Base-by-base conservation (phyloP, 331 rosid species). In the Quercus phellos region DNA sequence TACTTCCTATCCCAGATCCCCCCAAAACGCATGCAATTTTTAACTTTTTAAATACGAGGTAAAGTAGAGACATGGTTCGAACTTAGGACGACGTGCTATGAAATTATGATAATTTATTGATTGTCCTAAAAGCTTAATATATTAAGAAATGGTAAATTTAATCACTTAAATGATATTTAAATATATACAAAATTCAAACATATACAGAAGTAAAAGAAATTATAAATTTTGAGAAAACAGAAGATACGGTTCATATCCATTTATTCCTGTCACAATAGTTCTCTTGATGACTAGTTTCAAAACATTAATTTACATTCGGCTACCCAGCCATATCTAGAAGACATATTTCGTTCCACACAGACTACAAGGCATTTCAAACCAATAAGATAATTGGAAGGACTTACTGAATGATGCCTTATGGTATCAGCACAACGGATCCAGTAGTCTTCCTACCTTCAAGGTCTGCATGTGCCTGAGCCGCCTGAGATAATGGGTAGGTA, bases 341-440 rank as follows among this genome's bases (percentile, higher is more conserved):
- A 27, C 38, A 4, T 26, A 27, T 2, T 27, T 61, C 19, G 27
- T 61, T 27, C 9, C 68, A 61, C 38, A 60, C 67, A 26, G 4
- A 60, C 38, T 14, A 58, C 17, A 5, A 61, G 38, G 68, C n/a
- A 27, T 27, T 61, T 61, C 42, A 61, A 61, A 5, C 68, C 68
- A 6, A 14, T 61, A 14, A 12, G 68, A 34, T 5, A 61, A 4
- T 13, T 26, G 38, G n/a, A 26, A 13, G 68, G 68, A 63, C 22
- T 0, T 30, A 30, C 42, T 5, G 22, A 42, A 64, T 17, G 34
- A 61, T 73, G 32, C 76, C 17, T 88, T 67, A 89, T 8, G 97
- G 96, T 54, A 93, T 75, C 64, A 93, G 79, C 77, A 93, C 93
- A 19, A 88, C 50, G 14, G 93, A 93, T n/a, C 98, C 98, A 1